Evolutionary conservation across 495 filamentous ascomycete species (phyloP).

Genomic region (Penicillium mononematosum): DNA sequence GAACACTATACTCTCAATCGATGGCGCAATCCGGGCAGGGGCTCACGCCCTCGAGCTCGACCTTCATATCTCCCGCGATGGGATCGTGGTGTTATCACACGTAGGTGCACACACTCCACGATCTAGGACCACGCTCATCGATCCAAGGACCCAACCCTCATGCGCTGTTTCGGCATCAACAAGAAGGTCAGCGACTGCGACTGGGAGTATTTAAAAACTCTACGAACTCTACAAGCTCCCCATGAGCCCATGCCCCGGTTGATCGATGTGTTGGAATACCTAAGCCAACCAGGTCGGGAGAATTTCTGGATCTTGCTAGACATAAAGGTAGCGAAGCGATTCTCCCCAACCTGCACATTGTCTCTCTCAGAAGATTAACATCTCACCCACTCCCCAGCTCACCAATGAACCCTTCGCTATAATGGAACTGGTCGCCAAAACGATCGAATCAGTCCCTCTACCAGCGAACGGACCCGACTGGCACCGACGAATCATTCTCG

Average conservation of each 20-base stretch:
- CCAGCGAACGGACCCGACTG: constrained; percentile 52
- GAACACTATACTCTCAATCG: constrained; percentile 80
- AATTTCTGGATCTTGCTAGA: constrained; percentile 81
- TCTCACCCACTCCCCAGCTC: constrained; percentile 34
- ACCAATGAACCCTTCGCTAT: constrained; percentile 70
- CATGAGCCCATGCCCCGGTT: constrained; percentile 71
- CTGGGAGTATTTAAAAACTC: constrained; percentile 66
- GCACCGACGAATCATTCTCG: constrained; percentile 70
- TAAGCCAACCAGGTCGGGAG: constrained; percentile 59
- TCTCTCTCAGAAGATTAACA: constrained; percentile 3
- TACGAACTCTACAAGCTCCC: constrained; percentile 66
- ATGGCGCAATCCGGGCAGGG: constrained; percentile 66
- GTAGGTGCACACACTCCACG: constrained; percentile 43
- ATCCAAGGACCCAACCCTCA: constrained; percentile 66
- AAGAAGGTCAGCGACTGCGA: constrained; percentile 71
- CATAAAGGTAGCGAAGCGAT: constrained; percentile 63
- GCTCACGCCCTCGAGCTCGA: constrained; percentile 86
- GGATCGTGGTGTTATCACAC: constrained; percentile 81
- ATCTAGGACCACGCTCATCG: constrained; percentile 8
- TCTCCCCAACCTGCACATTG: background rate
- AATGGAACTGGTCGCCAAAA: constrained; percentile 61
- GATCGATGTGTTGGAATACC: constrained; percentile 69
- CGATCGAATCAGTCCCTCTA: constrained; percentile 52
- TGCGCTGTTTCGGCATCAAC: constrained; percentile 74
- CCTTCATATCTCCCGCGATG: constrained; percentile 77